A percentile compares a stretch with the other conserved stretches of the same genome.
Conservation (phyloP, 1,139 yeast species). For the Suhomyces anneliseae region DNA sequence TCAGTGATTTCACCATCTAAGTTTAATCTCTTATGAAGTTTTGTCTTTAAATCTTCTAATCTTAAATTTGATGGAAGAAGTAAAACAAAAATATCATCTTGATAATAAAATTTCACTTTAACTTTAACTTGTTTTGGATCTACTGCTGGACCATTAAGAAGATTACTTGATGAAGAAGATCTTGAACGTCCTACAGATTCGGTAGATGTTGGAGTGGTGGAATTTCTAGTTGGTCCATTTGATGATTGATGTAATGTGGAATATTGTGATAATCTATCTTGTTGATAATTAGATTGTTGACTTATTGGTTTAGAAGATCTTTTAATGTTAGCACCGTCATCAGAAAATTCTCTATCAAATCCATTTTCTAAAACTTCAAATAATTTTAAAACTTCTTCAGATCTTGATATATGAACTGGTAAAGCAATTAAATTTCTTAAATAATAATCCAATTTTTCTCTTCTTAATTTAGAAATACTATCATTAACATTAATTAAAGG, state of each 20-base stretch:
- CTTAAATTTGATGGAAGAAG: conserved; percentile 65
- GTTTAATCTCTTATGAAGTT: conserved; percentile 65
- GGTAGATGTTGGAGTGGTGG: conserved; percentile 21
- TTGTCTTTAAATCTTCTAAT: conserved; percentile 59
- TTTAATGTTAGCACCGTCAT: conserved; percentile 18
- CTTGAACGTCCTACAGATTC: conserved; percentile 14
- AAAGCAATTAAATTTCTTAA: conserved; percentile 71
- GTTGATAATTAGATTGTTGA: conserved; percentile 44
- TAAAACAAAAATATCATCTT: conserved; percentile 89
- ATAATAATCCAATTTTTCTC: conserved; percentile 82
- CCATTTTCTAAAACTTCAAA: conserved; percentile 70
- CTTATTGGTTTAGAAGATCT: conserved; percentile 41
- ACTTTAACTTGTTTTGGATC: conserved; percentile 31
- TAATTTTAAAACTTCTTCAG: conserved; percentile 65
- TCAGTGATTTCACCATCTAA: conserved; percentile 13
- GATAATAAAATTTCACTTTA: conserved; percentile 82
- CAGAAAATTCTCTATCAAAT: conserved; percentile 48
- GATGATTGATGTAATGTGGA: conserved; percentile 26
- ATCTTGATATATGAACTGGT: conserved; percentile 75
- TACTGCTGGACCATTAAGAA: conserved; percentile 2
- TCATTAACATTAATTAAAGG: conserved; percentile 93
- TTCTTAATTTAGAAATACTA: conserved; percentile 78
- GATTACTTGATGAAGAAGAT: conserved; percentile 13
- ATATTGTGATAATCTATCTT: conserved; percentile 46
- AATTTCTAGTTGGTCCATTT: conserved; percentile 16